These are phyloP conservation scores for Acanthochlamys bracteata DNA, from an alignment of 106 monocot species.

Conservation along the genomic window DNA sequence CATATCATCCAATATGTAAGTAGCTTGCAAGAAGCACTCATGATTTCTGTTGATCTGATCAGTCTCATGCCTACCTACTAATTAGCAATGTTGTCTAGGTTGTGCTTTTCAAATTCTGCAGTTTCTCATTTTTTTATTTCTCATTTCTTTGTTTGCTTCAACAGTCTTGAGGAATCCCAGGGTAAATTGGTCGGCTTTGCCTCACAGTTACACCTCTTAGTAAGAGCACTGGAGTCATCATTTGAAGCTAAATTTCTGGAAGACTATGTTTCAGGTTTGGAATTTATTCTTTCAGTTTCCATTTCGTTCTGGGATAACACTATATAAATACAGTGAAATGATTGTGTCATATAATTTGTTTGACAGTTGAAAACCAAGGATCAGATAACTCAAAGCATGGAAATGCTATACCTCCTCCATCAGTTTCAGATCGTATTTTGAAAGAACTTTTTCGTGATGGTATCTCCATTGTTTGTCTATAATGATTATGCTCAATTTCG, in stretches of 20 bases:
- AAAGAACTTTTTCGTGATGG: constrained; percentile 84
- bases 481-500: too few species aligned
- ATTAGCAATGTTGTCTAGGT: background rate
- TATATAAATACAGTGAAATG: too few species aligned
- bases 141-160: too few species aligned
- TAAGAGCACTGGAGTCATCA: constrained; percentile 54
- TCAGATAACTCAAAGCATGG: constrained; percentile 56
- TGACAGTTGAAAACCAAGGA: constrained; percentile 75
- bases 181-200: constrained; percentile 68
- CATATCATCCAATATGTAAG: constrained; percentile 64
- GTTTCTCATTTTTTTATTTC: constrained; percentile 6
- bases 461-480: constrained; percentile 25
- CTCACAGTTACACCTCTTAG: constrained; percentile 56
- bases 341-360: too few species aligned
- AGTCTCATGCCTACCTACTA: too few species aligned
- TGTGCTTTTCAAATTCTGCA: background rate
- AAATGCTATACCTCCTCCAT: constrained; percentile 58
- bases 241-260: constrained; percentile 78
- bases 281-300: background rate
- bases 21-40: too few species aligned
- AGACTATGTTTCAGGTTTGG: constrained; percentile 84
- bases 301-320: background rate
- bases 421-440: constrained; percentile 72
- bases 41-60: too few species aligned
- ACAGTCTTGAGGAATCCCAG: constrained; percentile 62